These are phyloP conservation scores for Coccomyxa sp. DNA, from an alignment of 139 green algal species.

Conservation along the genomic window DNA sequence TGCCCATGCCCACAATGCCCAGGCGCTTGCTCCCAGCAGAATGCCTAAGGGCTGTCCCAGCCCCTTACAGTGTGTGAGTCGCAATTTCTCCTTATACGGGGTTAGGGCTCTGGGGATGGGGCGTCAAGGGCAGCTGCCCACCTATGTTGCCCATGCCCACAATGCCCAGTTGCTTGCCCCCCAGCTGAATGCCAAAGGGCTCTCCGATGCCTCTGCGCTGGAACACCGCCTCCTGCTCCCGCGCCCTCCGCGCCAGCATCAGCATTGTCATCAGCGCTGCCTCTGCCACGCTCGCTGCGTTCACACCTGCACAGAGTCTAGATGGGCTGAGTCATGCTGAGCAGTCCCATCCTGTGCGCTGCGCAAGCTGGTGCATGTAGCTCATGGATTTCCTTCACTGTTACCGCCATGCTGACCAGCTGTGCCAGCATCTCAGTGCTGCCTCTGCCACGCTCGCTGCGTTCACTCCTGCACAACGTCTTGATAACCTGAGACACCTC, in stretches of 20 bases:
- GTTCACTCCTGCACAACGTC: constrained; percentile 20
- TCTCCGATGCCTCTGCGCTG: constrained; percentile 24
- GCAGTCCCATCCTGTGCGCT: too few relatives aligned
- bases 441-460: constrained; percentile 30
- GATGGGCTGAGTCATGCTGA: too few relatives aligned
- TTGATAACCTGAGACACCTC: too few relatives aligned
- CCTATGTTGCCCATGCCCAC: constrained; percentile 48
- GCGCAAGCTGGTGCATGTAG: too few relatives aligned
- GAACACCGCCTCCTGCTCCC: constrained; percentile 20
- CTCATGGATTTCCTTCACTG: too few relatives aligned
- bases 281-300: constrained; percentile 32
- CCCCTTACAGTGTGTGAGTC: neutral
- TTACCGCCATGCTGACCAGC: too few relatives aligned
- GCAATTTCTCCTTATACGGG: neutral
- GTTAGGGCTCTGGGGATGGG: neutral
- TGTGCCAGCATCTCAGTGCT: constrained; percentile 46
- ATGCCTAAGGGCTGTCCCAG: neutral
- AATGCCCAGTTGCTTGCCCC: constrained; percentile 46
- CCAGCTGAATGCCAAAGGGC: constrained; percentile 35
- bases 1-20: neutral
- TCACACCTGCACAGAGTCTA: constrained; percentile 15
- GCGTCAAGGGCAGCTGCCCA: neutral
- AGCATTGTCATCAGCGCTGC: constrained; percentile 48
- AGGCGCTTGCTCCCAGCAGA: neutral
- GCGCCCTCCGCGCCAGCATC: constrained; percentile 37